phyloP scores from a whole-genome alignment of 2,329 filamentous ascomycete genomes.

The Onygena corvina region DNA sequence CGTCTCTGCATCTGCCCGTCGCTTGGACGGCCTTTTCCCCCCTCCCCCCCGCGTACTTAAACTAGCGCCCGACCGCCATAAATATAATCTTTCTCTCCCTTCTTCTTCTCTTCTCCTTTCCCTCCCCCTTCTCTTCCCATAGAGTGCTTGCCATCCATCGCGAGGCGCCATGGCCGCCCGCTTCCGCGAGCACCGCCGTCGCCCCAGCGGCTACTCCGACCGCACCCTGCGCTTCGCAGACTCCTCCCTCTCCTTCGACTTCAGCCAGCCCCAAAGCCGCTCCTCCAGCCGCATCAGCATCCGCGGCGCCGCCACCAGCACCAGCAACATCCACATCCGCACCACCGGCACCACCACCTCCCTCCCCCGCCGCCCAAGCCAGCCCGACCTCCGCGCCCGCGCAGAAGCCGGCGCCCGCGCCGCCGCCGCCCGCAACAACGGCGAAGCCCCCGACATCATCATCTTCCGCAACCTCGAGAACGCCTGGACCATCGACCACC shows the following conservation, averaged over 20 bases:
- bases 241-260: neutral
- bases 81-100: neutral
- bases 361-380: too few relatives aligned
- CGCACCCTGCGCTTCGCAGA: neutral
- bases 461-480: slow-evolving; percentile 33
- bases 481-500: slow-evolving; percentile 34
- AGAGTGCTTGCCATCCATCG: neutral
- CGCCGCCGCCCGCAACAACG: slow-evolving; percentile 14
- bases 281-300: neutral
- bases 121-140: neutral
- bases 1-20: neutral
- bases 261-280: neutral
- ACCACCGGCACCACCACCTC: neutral
- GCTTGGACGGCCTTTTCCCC: too few relatives aligned
- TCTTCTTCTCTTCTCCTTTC: neutral
- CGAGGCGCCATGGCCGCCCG: neutral
- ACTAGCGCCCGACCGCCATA: neutral
- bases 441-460: slow-evolving; percentile 33
- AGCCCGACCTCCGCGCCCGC: neutral
- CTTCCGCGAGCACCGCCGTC: neutral
- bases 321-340: neutral
- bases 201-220: neutral
- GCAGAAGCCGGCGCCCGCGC: neutral
- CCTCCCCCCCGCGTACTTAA: neutral
- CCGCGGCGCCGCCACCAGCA: neutral